These are phyloP conservation scores for Amaranthus cruentus DNA, from an alignment of 148 eudicot genomes.

Conservation along the genomic window DNA sequence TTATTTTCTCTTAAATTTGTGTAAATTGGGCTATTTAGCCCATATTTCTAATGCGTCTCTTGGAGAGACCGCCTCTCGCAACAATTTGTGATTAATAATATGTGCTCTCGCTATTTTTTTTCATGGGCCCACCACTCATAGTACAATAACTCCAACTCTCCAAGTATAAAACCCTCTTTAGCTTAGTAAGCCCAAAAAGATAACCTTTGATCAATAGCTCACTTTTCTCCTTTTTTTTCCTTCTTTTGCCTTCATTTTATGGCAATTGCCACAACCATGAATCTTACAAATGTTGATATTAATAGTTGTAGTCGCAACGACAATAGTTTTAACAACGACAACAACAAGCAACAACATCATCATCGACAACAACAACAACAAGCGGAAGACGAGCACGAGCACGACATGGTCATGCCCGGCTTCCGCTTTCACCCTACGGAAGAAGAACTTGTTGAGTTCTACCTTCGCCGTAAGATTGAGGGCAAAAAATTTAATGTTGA, in stretches of 20 bases:
- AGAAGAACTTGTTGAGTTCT: constrained; percentile 87
- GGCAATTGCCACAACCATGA: constrained; percentile 73
- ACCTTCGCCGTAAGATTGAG: constrained; percentile 96
- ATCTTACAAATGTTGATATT: constrained; percentile 27
- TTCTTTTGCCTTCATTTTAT: constrained; percentile 33
- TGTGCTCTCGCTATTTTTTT: no score
- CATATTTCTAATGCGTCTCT: no score
- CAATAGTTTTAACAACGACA: constrained; percentile 13
- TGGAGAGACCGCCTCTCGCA: no score
- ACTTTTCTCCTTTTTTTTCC: background rate
- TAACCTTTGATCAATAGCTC: background rate
- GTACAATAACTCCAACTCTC: constrained; percentile 18
- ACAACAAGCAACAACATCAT: constrained; percentile 8
- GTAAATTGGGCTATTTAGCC: no score
- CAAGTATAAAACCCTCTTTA: constrained; percentile 23
- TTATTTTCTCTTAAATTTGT: no score
- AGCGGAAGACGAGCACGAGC: constrained; percentile 53
- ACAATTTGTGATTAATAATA: no score
- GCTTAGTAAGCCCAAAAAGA: constrained; percentile 1
- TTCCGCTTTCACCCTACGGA: constrained; percentile 92
- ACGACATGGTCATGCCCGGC: constrained; percentile 90
- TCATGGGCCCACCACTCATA: background rate
- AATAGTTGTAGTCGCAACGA: constrained; percentile 8
- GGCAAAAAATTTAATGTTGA: constrained; percentile 88
- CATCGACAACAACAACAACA: constrained; percentile 25